These are phyloP conservation scores for Raffaelea ambrosiae DNA, from an alignment of 2,329 filamentous ascomycete species.

Conservation along the genomic window DNA sequence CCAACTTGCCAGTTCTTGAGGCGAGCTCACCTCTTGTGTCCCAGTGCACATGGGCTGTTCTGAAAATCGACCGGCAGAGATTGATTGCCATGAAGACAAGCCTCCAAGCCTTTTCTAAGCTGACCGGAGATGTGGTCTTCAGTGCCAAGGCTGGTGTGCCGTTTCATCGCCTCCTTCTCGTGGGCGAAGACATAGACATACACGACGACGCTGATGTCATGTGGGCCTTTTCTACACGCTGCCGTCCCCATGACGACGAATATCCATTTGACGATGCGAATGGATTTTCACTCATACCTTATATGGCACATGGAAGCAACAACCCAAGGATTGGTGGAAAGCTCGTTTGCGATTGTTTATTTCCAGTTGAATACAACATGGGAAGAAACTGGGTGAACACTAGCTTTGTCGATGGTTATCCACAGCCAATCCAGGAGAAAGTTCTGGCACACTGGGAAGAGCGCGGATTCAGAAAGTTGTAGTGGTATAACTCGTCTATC, in stretches of 20 bases:
- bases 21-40: conserved; percentile 35
- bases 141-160: conserved; percentile 30
- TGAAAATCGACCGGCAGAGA: conserved; percentile 49
- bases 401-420: conserved; percentile 25
- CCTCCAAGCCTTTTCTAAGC: conserved; percentile 25
- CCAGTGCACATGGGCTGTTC: conserved; percentile 37
- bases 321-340: conserved; percentile 29
- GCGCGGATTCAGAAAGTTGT: too few relatives aligned
- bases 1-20: conserved; percentile 33
- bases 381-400: conserved; percentile 22
- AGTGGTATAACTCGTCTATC: too few relatives aligned
- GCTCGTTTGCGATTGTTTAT: conserved; percentile 34
- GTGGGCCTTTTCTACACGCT: conserved; percentile 40
- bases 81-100: conserved; percentile 46
- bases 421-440: conserved; percentile 28
- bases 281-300: conserved; percentile 36
- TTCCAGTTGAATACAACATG: conserved; percentile 31
- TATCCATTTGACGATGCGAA: conserved; percentile 33
- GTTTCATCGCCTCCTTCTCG: conserved; percentile 34
- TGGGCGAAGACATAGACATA: conserved; percentile 41
- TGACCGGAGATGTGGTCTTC: conserved; percentile 34
- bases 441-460: conserved; percentile 14
- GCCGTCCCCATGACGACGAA: conserved; percentile 34
- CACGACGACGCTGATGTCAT: conserved; percentile 36
- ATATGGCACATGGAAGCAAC: conserved; percentile 33